Conservation (phyloP, 2,329 filamentous ascomycete genomes). For the Davidsoniella eucalypti region DNA sequence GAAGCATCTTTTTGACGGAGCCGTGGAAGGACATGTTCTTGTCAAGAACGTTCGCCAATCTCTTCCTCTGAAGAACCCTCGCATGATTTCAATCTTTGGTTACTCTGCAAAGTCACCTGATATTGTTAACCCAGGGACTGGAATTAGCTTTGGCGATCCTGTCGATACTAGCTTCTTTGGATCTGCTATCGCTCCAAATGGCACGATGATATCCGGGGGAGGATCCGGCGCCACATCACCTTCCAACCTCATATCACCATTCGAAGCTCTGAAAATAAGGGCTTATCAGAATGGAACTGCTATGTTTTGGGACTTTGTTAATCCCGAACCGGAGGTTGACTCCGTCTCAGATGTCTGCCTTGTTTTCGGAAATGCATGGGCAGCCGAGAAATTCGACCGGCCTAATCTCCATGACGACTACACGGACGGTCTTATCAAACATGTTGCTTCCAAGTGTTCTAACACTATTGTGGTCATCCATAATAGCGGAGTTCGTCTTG, state of each 20-base stretch:
- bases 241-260: constrained; percentile 33
- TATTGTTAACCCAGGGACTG: constrained; percentile 23
- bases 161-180: constrained; percentile 22
- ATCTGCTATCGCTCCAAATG: constrained; percentile 21
- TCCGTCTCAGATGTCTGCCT: constrained; percentile 45
- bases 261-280: constrained; percentile 35
- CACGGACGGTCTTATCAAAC: constrained; percentile 38
- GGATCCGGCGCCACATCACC: constrained; percentile 33
- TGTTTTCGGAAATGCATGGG: constrained; percentile 50
- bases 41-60: constrained; percentile 42
- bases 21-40: constrained; percentile 46
- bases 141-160: constrained; percentile 20
- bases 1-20: constrained; percentile 32
- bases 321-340: constrained; percentile 30
- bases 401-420: constrained; percentile 48
- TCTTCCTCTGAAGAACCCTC: constrained; percentile 35
- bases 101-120: constrained; percentile 38
- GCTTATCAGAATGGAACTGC: constrained; percentile 38
- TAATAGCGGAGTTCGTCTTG: constrained; percentile 43
- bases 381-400: constrained; percentile 55
- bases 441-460: constrained; percentile 40
- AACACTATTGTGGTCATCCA: constrained; percentile 51
- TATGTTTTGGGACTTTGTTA: constrained; percentile 42
- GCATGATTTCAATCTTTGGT: constrained; percentile 41
- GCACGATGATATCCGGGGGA: constrained; percentile 21